These are phyloP conservation scores for Podaxis rugospora DNA, from an alignment of 768 basidiomycete genomes.

Conservation along the genomic window DNA sequence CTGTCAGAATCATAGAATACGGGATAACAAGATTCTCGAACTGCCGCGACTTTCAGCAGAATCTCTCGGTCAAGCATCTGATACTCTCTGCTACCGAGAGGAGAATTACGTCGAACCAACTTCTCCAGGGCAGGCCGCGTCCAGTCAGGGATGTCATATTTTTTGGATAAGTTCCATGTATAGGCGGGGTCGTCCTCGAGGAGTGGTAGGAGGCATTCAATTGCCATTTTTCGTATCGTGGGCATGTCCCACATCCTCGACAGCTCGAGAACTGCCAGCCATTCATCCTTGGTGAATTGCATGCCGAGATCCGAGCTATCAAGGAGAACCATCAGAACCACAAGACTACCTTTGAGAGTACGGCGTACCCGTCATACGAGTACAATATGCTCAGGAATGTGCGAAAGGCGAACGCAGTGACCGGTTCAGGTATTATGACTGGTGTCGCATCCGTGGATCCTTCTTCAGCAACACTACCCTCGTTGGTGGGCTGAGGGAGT, in stretches of 20 bases:
- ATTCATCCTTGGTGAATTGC: constrained; percentile 19
- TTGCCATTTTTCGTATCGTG: constrained; percentile 23
- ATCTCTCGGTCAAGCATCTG: neutral
- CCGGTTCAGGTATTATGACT: neutral
- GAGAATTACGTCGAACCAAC: neutral
- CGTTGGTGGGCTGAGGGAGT: constrained; percentile 18
- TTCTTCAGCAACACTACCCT: neutral
- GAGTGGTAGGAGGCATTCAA: constrained; percentile 19
- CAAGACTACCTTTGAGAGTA: neutral
- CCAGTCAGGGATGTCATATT: constrained; percentile 30
- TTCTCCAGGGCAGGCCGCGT: neutral
- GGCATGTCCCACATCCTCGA: constrained; percentile 34
- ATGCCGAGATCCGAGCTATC: neutral
- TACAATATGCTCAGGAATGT: constrained; percentile 10
- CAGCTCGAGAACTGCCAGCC: constrained; percentile 35
- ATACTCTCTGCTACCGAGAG: neutral
- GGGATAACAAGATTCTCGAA: constrained; percentile 3
- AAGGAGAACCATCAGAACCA: neutral
- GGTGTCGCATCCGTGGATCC: neutral
- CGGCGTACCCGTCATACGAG: neutral
- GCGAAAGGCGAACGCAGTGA: constrained; percentile 7
- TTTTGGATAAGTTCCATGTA: constrained; percentile 27
- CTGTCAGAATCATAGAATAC: neutral
- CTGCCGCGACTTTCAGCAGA: neutral
- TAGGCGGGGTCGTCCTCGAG: constrained; percentile 18